Evolutionary conservation across 2,329 filamentous ascomycete species (phyloP).

Genomic region (Xylariales sp.): DNA sequence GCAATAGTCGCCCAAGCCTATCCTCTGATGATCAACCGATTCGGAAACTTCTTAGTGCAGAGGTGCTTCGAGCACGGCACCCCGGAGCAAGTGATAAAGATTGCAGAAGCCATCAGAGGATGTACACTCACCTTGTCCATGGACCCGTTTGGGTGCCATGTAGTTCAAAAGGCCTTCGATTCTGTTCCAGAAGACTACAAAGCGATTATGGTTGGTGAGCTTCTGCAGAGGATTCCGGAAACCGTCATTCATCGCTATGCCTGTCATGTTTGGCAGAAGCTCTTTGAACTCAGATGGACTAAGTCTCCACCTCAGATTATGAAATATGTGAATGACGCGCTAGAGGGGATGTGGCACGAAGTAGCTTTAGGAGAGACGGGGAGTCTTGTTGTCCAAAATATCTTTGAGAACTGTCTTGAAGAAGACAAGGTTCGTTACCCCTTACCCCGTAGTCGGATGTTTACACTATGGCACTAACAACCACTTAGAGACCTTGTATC

Average conservation of each 20-base stretch:
- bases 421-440: conserved; percentile 84
- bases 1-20: conserved; percentile 96
- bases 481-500: conserved; percentile 87
- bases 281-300: conserved; percentile 97
- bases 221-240: conserved; percentile 93
- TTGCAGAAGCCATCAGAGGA: conserved; percentile 92
- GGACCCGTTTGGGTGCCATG: conserved; percentile 98
- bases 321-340: conserved; percentile 95
- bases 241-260: conserved; percentile 99
- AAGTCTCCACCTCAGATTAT: conserved; percentile 97
- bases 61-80: conserved; percentile 99
- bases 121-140: conserved; percentile 95
- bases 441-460: neutral
- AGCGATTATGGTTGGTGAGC: conserved; percentile 97
- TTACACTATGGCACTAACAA: conserved; percentile 32
- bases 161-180: conserved; percentile 98
- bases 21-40: conserved; percentile 96
- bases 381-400: conserved; percentile 98
- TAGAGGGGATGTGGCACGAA: conserved; percentile 98
- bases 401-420: conserved; percentile 98
- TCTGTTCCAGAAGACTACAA: conserved; percentile 98
- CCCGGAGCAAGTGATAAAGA: conserved; percentile 91
- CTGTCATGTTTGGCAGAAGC: conserved; percentile 99
- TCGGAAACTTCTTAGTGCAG: conserved; percentile 98
- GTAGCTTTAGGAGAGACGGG: conserved; percentile 97